Evolutionary conservation across 768 basidiomycete genomes (phyloP), one percentile per base, ranked within the genome.

Genomic region (Krasilnikovozyma curviuscula): DNA sequence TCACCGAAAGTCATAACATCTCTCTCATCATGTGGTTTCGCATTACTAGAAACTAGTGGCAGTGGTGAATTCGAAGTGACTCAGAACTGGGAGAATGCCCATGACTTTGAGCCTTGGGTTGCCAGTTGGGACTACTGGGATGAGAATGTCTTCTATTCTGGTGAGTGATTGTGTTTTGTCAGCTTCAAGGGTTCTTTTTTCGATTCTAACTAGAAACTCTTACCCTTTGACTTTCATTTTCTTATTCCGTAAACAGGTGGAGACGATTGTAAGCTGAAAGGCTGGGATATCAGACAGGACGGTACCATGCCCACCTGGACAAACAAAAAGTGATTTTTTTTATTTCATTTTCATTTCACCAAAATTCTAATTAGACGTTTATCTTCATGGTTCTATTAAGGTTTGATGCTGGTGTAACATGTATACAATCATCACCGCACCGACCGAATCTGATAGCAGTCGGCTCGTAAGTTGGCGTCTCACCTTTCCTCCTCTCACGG

Each of bases 41-140:
- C 75, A n/a, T 68, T 81, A 18, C 65, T 81, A 21, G 68, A 50
- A 2, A 50, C 59, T 3, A 53, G 50, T 16, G 65, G 65, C n/a
- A 68, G 73, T 6, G 64, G 68, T 0, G 66, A 68, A 13, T 61
- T 82, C 24, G 44, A 59, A 0, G 61, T 79, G 3, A 66, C 67
- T 5, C 64, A 73, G 23, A 70, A 69, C 2, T 97, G 88, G 88
- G 69, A 75, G 49, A n/a, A n/a, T n/a, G 89, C 83, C 1, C 93
- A 97, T 57, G 83, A 88, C 49, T 77, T 78, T 57, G 93, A 98
- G 60, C 81, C 89, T 0, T 98, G 93, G 93, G 75, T 85, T 41
- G 77, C 81, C 1, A 77, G 81, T 1, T 97, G 85, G 79, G 74
- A 95, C 57, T 78, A 80, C 54, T 91, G 85, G 82, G 68, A 88